phyloP scores from a whole-genome alignment of 1,284 basidiomycete species.

The Cystobasidiaceae sp. region DNA sequence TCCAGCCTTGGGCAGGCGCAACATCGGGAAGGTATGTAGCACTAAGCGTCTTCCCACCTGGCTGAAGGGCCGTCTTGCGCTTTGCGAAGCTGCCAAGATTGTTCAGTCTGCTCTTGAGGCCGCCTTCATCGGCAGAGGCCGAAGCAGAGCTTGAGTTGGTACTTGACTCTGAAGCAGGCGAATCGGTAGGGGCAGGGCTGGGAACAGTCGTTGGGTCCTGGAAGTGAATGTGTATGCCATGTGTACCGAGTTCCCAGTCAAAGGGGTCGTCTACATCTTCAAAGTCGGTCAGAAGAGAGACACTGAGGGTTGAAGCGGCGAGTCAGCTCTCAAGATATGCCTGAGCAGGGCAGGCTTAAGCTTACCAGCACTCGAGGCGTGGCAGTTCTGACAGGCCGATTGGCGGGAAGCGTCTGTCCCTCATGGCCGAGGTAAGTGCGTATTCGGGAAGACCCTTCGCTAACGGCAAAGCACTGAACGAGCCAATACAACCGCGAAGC shows the following conservation, averaged over 20 bases:
- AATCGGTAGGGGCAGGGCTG: conserved; percentile 55
- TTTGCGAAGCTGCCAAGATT: not conserved
- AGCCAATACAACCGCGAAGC: conserved; percentile 91
- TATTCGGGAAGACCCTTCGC: conserved; percentile 78
- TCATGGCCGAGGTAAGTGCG: conserved; percentile 67
- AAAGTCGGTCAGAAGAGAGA: conserved; percentile 89
- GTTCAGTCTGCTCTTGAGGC: not conserved
- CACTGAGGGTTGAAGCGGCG: conserved; percentile 50
- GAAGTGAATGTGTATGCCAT: conserved; percentile 88
- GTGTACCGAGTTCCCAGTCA: conserved; percentile 85
- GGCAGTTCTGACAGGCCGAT: conserved; percentile 72
- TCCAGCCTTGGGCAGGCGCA: conserved; percentile 87
- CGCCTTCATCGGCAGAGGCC: not conserved
- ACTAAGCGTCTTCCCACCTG: conserved; percentile 53
- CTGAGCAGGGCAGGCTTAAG: conserved; percentile 32
- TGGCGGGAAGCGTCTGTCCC: conserved; percentile 54
- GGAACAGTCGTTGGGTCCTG: conserved; percentile 61
- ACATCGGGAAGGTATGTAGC: conserved; percentile 96
- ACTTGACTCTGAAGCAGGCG: conserved; percentile 42
- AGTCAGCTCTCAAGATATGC: not conserved
- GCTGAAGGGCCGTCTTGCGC: not conserved
- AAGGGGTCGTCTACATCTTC: conserved; percentile 78
- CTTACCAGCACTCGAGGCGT: conserved; percentile 76
- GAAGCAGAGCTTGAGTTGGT: conserved; percentile 7
- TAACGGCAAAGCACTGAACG: conserved; percentile 73